Evolutionary conservation across 495 filamentous ascomycete species (phyloP).

Genomic region (Clohesyomyces aquaticus): DNA sequence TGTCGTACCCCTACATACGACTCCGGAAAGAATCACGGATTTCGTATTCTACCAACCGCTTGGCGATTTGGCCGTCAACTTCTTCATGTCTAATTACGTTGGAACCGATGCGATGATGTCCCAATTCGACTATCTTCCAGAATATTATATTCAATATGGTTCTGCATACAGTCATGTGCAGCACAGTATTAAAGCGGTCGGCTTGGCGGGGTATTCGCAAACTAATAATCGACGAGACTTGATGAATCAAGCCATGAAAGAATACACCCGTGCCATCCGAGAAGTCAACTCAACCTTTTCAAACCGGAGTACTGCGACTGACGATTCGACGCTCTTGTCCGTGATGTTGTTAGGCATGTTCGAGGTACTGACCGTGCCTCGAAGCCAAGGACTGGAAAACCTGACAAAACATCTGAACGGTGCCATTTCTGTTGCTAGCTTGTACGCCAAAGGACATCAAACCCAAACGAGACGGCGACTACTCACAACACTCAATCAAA

Average conservation of each 20-base stretch:
- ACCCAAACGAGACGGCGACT: not conserved
- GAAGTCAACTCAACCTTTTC: slow-evolving; percentile 17
- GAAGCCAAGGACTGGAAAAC: slow-evolving; percentile 9
- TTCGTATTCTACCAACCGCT: slow-evolving; percentile 15
- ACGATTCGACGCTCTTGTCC: slow-evolving; percentile 28
- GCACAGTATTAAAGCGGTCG: slow-evolving; percentile 28
- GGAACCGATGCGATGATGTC: slow-evolving; percentile 6
- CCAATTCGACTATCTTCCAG: slow-evolving; percentile 29
- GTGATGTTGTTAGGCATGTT: slow-evolving; percentile 29
- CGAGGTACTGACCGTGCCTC: slow-evolving; percentile 21
- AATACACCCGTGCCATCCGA: slow-evolving; percentile 26
- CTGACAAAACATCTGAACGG: slow-evolving; percentile 32
- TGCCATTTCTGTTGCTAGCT: slow-evolving; percentile 20
- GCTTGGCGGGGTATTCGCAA: slow-evolving; percentile 22
- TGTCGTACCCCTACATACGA: not conserved
- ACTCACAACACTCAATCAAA: slow-evolving; percentile 11
- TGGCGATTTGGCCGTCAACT: slow-evolving; percentile 24
- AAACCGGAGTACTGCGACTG: not conserved
- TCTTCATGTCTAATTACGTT: slow-evolving; percentile 30
- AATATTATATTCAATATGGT: slow-evolving; percentile 13
- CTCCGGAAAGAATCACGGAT: not conserved
- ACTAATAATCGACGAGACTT: slow-evolving; percentile 4
- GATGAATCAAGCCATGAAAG: slow-evolving; percentile 3
- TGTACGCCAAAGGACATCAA: slow-evolving; percentile 8
- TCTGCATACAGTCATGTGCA: slow-evolving; percentile 2